Conservation (phyloP, 2,329 filamentous ascomycete species). For the Neurospora sp. region DNA sequence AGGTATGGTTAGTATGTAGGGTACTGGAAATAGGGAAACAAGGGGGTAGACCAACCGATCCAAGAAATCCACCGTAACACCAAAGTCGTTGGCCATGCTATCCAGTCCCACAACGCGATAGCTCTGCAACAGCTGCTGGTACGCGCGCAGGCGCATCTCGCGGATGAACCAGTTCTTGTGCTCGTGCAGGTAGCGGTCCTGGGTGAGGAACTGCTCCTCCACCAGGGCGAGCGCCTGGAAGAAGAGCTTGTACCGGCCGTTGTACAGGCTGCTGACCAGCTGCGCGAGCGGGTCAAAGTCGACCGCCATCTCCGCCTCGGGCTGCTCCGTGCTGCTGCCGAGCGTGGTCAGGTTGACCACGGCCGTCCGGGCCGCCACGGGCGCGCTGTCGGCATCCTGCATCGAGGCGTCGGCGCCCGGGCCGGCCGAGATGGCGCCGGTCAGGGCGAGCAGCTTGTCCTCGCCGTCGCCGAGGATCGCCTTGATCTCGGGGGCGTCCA, state of each 20-base stretch:
- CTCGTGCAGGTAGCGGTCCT: slow-evolving; percentile 91
- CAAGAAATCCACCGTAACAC: slow-evolving; percentile 90
- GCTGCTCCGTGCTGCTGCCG: slow-evolving; percentile 57
- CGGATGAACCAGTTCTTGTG: slow-evolving; percentile 96
- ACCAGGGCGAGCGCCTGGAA: slow-evolving; percentile 83
- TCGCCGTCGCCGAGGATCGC: slow-evolving; percentile 86
- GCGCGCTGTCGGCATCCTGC: slow-evolving; percentile 47
- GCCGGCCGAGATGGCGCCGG: slow-evolving; percentile 70
- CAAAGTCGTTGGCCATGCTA: slow-evolving; percentile 96
- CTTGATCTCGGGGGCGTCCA: slow-evolving; percentile 96
- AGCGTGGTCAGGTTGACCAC: slow-evolving; percentile 84
- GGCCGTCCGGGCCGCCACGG: slow-evolving; percentile 45
- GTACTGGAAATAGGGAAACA: neutral
- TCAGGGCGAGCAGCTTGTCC: slow-evolving; percentile 75
- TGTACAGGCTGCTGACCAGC: slow-evolving; percentile 85
- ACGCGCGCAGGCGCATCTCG: slow-evolving; percentile 93
- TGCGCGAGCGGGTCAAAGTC: slow-evolving; percentile 85
- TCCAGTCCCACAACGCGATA: slow-evolving; percentile 94
- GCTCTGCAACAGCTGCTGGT: slow-evolving; percentile 93
- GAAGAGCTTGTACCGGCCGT: slow-evolving; percentile 87
- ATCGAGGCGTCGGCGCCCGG: slow-evolving; percentile 72
- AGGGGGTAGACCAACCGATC: slow-evolving; percentile 58
- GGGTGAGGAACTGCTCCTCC: slow-evolving; percentile 86
- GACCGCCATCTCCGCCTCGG: slow-evolving; percentile 69
- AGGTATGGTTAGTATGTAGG: neutral